Evolutionary conservation across 345 rosid genomes (phyloP).

Genomic region (Corchorus capsularis): DNA sequence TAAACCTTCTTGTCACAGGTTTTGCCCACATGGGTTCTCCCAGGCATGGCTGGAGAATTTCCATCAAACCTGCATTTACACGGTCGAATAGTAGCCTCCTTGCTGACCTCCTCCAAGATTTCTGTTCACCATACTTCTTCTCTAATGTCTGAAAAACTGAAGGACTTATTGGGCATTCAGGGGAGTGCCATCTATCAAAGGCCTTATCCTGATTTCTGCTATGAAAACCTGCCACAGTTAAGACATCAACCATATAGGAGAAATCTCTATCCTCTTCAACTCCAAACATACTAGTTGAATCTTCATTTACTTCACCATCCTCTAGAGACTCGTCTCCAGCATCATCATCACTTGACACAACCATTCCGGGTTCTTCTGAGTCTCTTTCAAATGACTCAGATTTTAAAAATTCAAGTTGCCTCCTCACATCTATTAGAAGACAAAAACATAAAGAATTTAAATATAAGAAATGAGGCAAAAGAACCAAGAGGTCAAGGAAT

Average conservation of each 20-base stretch:
- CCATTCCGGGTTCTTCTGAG: conserved; percentile 57
- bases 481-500: neutral
- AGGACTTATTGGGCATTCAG: conserved; percentile 39
- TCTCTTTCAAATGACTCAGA: conserved; percentile 51
- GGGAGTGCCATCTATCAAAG: conserved; percentile 28
- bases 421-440: conserved; percentile 37
- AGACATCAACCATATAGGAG: conserved; percentile 64
- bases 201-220: conserved; percentile 23
- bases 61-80: conserved; percentile 50
- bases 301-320: conserved; percentile 37
- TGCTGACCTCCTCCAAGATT: conserved; percentile 71
- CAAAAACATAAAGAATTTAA: neutral
- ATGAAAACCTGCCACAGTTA: conserved; percentile 59
- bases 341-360: conserved; percentile 60
- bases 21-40: conserved; percentile 43
- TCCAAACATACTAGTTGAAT: conserved; percentile 21
- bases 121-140: conserved; percentile 67
- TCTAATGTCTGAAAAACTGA: conserved; percentile 66
- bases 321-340: conserved; percentile 29
- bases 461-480: neutral
- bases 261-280: conserved; percentile 55
- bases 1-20: conserved; percentile 53
- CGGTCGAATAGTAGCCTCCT: conserved; percentile 76
- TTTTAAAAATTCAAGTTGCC: conserved; percentile 50
- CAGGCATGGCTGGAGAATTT: conserved; percentile 45